Evolutionary conservation across 1,139 yeast species (phyloP).

Genomic region (Geotrichum europaeum): DNA sequence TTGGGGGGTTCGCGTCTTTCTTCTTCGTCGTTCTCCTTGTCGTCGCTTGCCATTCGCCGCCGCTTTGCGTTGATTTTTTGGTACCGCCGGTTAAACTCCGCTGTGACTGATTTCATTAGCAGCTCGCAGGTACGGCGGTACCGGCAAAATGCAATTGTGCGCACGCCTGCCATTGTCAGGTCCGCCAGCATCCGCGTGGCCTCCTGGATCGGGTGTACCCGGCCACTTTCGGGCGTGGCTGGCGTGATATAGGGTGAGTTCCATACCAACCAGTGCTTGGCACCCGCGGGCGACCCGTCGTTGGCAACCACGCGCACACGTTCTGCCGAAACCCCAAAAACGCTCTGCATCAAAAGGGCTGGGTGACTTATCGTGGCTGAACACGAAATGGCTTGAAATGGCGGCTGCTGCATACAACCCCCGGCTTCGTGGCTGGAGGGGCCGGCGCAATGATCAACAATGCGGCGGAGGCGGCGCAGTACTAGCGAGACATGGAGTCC

Average conservation of each 20-base stretch:
- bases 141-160: constrained; percentile 86
- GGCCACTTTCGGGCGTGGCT: constrained; percentile 41
- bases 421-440: constrained; percentile 41
- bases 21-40: constrained; percentile 12
- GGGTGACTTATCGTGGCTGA: constrained; percentile 89
- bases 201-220: constrained; percentile 69
- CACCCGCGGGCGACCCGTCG: constrained; percentile 88
- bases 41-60: not conserved
- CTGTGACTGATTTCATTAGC: constrained; percentile 73
- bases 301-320: constrained; percentile 47
- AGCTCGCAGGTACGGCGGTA: constrained; percentile 82
- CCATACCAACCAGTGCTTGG: constrained; percentile 72
- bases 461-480: constrained; percentile 65
- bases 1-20: constrained; percentile 42
- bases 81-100: constrained; percentile 35
- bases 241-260: constrained; percentile 67
- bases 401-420: not conserved
- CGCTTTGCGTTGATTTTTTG: not conserved
- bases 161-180: constrained; percentile 55
- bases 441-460: constrained; percentile 53
- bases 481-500: constrained; percentile 88
- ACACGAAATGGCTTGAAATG: constrained; percentile 68
- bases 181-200: constrained; percentile 68
- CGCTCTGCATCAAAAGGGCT: constrained; percentile 53
- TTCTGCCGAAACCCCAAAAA: constrained; percentile 57